phyloP scores from a whole-genome alignment of 495 filamentous ascomycete genomes.

The Podospora bellae-mahoneyi region DNA sequence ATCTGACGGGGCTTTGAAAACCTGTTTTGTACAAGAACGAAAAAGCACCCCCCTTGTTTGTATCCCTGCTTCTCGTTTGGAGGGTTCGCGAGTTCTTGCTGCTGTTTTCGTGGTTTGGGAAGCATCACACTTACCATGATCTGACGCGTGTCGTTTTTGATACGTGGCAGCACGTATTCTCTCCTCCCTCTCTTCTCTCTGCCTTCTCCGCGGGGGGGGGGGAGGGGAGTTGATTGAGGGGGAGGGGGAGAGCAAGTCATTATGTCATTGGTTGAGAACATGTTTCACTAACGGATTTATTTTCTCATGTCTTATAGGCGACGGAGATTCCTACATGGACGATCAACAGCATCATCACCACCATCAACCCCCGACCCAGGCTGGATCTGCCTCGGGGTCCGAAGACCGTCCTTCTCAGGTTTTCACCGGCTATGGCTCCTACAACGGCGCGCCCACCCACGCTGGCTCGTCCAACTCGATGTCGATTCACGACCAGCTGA shows the following conservation, averaged over 20 bases:
- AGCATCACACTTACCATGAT: conserved; percentile 31
- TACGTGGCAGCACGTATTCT: conserved; percentile 3
- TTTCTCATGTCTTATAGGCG: conserved; percentile 38
- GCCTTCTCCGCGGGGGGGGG: not conserved
- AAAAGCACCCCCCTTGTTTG: conserved; percentile 14
- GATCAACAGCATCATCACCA: conserved; percentile 62
- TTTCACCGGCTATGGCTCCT: conserved; percentile 63
- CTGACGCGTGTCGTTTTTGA: conserved; percentile 23
- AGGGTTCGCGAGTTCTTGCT: conserved; percentile 30
- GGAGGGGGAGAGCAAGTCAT: conserved; percentile 5
- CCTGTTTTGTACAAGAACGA: conserved; percentile 1
- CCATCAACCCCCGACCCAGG: conserved; percentile 41
- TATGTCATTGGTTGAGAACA: conserved; percentile 7
- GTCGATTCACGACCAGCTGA: conserved; percentile 66
- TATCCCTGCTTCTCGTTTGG: conserved; percentile 25
- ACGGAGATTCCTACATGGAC: conserved; percentile 53
- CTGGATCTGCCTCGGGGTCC: conserved; percentile 29
- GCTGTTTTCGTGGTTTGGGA: conserved; percentile 27
- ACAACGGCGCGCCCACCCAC: conserved; percentile 57
- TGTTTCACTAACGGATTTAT: conserved; percentile 26
- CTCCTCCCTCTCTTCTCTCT: not conserved
- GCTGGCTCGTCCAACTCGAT: conserved; percentile 54
- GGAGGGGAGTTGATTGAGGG: not conserved
- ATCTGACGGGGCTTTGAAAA: conserved; percentile 4
- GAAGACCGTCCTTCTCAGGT: conserved; percentile 74